Base-by-base conservation (phyloP, 1,284 basidiomycete species). In the Ustilago tritici region DNA sequence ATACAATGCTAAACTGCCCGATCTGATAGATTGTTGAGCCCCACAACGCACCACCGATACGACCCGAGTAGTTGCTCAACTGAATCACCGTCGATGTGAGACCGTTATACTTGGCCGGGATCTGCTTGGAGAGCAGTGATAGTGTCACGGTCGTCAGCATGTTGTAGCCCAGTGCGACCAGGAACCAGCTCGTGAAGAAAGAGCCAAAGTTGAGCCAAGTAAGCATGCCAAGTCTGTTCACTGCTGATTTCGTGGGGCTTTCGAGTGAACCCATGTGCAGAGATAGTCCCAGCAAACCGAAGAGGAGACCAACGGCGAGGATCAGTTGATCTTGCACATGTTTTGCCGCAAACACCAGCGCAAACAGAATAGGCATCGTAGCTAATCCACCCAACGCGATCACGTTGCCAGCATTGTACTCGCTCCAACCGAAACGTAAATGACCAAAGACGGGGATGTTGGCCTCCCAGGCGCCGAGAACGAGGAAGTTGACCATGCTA, bases 381-480 rank as follows among this genome's bases (percentile, higher is more conserved):
- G 73, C 67, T 32, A 79, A 14, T 1, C 73, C 77, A 4, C 70
- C 77, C 15, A 79, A 58, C 12, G 77, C 77, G 34, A 79, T 76
- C 38, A 79, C 70, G 40, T 79, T 79, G 5, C 77, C 77, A 9
- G 77, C 73, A 34, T 79, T 67, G 55, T 72, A 70, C 53, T 79
- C 77, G 66, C 56, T 54, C 77, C 77, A 79, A 11, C 70, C 70
- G 36, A 75, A 76, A 5, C 67, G 67, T 1, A 67, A 46, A 19
- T 61, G 63, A 2, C 69, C 70, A 57, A 79, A 79, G 31, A 79
- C 56, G 17, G 73, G 73, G 36, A 79, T 72, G 62, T 79, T 79
- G 72, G 67, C 60, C 56, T 79, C 77, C 77, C 77, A 79, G 19
- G 77, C 77, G 6, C 77, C 77, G 2, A 79, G 65, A 10, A 72